A percentile compares a stretch with the other conserved stretches of the same genome.
phyloP scores from a whole-genome alignment of 495 filamentous ascomycete species.

The Talaromyces nanjingensis region DNA sequence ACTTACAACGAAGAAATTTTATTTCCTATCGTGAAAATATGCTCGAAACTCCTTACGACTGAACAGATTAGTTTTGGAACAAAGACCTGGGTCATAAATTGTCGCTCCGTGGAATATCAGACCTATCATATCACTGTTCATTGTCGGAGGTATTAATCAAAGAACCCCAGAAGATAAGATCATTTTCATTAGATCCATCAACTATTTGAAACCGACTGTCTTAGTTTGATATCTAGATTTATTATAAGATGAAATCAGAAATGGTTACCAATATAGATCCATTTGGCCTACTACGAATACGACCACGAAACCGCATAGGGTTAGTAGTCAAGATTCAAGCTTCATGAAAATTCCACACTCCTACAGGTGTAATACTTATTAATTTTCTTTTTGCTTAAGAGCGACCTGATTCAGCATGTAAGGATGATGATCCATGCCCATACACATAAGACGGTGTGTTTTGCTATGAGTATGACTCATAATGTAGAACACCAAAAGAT shows the following conservation, averaged over 20 bases:
- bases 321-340: not conserved
- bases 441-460: not conserved
- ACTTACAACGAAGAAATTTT: not conserved
- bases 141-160: not conserved
- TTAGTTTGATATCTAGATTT: not conserved
- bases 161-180: not conserved
- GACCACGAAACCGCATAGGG: not conserved
- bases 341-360: not conserved
- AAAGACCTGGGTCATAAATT: not conserved
- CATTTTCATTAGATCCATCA: not conserved
- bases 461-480: not conserved
- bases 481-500: not conserved
- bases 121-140: not conserved
- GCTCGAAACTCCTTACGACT: not conserved
- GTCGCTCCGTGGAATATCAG: not conserved
- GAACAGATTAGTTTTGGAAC: not conserved
- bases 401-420: not conserved
- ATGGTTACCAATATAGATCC: not conserved
- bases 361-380: not conserved
- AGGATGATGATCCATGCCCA: not conserved
- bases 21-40: not conserved
- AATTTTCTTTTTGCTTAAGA: too few relatives aligned
- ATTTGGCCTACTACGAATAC: not conserved
- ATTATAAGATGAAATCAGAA: not conserved
- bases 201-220: not conserved